Conservation (phyloP, 805 yeast species). For the Torulaspora delbrueckii region DNA sequence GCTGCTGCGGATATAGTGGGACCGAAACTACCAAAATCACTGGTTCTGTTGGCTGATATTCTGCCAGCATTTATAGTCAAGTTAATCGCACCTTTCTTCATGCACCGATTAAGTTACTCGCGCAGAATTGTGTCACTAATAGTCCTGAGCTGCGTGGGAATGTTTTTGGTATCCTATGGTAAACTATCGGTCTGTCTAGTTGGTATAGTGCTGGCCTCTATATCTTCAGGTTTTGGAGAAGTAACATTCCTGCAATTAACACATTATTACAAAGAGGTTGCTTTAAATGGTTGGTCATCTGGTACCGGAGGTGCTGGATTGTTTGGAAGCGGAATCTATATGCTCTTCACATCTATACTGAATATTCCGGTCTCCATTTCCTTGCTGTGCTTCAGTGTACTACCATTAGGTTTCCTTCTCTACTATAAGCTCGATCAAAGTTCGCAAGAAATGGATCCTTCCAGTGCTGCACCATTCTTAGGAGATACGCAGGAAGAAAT, state of each 20-base stretch:
- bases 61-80: conserved; percentile 75
- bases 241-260: conserved; percentile 82
- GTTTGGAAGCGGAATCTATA: conserved; percentile 67
- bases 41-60: conserved; percentile 81
- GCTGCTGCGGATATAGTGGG: conserved; percentile 94
- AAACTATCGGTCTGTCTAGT: conserved; percentile 42
- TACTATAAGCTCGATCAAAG: conserved; percentile 30
- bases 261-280: conserved; percentile 57
- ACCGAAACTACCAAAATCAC: conserved; percentile 72
- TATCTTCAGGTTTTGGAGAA: conserved; percentile 88
- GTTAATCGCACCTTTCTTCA: conserved; percentile 69
- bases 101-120: conserved; percentile 59
- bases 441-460: conserved; percentile 4
- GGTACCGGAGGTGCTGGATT: conserved; percentile 98
- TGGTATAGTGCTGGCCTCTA: conserved; percentile 76
- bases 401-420: conserved; percentile 50
- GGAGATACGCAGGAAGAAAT: conserved; percentile 2
- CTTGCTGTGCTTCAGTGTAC: conserved; percentile 51
- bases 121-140: conserved; percentile 53
- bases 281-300: conserved; percentile 82
- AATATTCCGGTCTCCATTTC: conserved; percentile 50
- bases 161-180: conserved; percentile 51
- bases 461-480: conserved; percentile 7
- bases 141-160: conserved; percentile 60
- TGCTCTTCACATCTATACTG: conserved; percentile 68